Conservation (phyloP, 2,329 filamentous ascomycete species). For the Sphaceloma murrayae region DNA sequence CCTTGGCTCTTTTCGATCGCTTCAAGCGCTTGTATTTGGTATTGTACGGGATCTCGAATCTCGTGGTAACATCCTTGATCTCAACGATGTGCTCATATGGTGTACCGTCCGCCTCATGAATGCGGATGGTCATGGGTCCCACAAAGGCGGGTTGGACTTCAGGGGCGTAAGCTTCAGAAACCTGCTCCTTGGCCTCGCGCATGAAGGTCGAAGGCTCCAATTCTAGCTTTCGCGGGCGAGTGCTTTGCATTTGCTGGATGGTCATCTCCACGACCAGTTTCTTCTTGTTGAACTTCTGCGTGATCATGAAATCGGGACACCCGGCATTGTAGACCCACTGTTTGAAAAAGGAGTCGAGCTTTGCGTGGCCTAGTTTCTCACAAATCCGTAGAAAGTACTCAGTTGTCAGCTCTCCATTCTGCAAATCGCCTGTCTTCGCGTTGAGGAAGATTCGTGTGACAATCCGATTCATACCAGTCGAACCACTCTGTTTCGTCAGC, state of each 20-base stretch:
- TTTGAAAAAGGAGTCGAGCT: conserved; percentile 81
- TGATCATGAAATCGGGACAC: conserved; percentile 77
- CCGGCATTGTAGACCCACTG: conserved; percentile 88
- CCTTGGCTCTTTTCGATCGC: conserved; percentile 71
- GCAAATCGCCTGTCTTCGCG: conserved; percentile 70
- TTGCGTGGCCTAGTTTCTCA: conserved; percentile 79
- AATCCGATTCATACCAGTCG: conserved; percentile 73
- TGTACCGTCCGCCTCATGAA: conserved; percentile 95
- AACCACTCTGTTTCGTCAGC: conserved; percentile 77
- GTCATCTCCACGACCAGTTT: conserved; percentile 87
- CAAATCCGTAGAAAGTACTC: conserved; percentile 72
- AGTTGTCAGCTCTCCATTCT: conserved; percentile 59
- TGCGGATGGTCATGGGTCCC: conserved; percentile 93
- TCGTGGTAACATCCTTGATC: conserved; percentile 75
- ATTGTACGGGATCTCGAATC: conserved; percentile 94
- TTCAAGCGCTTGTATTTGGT: conserved; percentile 98
- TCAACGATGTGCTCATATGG: conserved; percentile 97
- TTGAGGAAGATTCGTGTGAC: conserved; percentile 79
- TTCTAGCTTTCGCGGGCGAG: conserved; percentile 46
- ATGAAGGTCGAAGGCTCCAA: conserved; percentile 69
- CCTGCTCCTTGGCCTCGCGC: conserved; percentile 71
- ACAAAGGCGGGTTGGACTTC: conserved; percentile 60
- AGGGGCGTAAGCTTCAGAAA: conserved; percentile 61
- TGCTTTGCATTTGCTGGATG: conserved; percentile 64
- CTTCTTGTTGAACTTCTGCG: conserved; percentile 94